Evolutionary conservation across 2,329 filamentous ascomycete genomes (phyloP), one percentile per base, ranked within the genome.

Genomic region (Arthrocladium fulminans): DNA sequence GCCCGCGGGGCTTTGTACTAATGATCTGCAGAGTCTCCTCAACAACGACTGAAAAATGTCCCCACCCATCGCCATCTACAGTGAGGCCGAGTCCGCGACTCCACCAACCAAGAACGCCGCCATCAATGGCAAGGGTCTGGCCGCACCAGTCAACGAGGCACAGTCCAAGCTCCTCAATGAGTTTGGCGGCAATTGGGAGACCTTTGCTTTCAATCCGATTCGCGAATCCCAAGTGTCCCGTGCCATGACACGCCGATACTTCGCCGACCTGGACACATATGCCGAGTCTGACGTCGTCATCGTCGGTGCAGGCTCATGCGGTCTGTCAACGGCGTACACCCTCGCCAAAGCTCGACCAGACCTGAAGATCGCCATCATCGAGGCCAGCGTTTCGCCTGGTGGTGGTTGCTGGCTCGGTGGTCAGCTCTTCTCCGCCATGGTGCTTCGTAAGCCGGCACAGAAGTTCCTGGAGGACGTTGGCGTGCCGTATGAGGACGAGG

Each of bases 231-330:
- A 94, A 70, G 88, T 95, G 65, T 90, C 86, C 44, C 86, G 88
- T 54, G 88, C 88, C 65, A 95, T 95, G 88, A 90, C 86, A 47
- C 79, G 86, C 45, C 87, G 88, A 65, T 96, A 95, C 82, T 95
- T 95, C 68, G 71, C 80, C 60, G 88, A 96, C 71, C 74, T 96
- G 47, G 86, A 95, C 73, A 79, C 71, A 52, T 92, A 94, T 64
- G 88, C 88, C 66, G 88, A 95, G 73, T 88, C 85, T 41, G 89
- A 95, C 75, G 83, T 95, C 62, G 88, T 95, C 72, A 94, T 95
- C 64, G 77, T 95, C 56, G 88, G 89, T 51, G 89, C 88, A 25
- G 89, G 89, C 42, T 90, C 85, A 24, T 95, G 88, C 64, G 88
- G 88, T 58, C 76, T 94, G 50, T 87, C 82, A 60, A 80, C 87